Percentiles rank a stretch among this genome's conserved stretches.
Conservation (phyloP, 768 basidiomycete genomes). For the Boletus tomentosulus region DNA sequence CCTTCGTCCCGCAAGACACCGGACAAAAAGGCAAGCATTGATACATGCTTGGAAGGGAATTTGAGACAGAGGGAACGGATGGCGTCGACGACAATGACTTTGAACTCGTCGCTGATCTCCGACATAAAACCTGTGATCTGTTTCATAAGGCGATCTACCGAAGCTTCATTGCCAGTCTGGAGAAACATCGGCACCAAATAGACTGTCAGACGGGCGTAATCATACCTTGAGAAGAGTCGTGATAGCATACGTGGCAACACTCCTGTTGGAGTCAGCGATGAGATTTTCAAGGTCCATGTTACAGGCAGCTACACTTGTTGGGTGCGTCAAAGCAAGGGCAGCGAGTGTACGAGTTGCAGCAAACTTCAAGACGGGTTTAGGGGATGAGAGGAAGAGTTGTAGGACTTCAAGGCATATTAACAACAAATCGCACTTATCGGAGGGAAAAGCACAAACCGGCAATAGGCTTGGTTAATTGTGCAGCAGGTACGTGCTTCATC, state of each 20-base stretch:
- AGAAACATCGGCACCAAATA: conserved; percentile 7
- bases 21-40: conserved; percentile 96
- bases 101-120: conserved; percentile 99
- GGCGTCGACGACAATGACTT: conserved; percentile 98
- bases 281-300: conserved; percentile 96
- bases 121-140: conserved; percentile 99
- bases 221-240: conserved; percentile 92
- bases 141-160: conserved; percentile 98
- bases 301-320: conserved; percentile 81
- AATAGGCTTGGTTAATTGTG: conserved; percentile 83
- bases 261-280: conserved; percentile 92
- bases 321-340: conserved; percentile 80
- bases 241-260: conserved; percentile 97
- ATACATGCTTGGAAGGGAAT: conserved; percentile 93
- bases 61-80: conserved; percentile 98
- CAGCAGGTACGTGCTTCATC: conserved; percentile 76
- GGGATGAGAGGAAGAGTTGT: conserved; percentile 93
- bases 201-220: not conserved
- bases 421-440: not conserved
- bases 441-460: conserved; percentile 53
- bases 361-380: conserved; percentile 93
- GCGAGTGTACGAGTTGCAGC: conserved; percentile 96
- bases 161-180: conserved; percentile 97
- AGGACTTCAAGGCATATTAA: conserved; percentile 52
- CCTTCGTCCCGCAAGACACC: conserved; percentile 97